Percentiles rank a stretch among this genome's conserved stretches.
Evolutionary conservation across 257 asterid species (phyloP).

Genomic region (Leonotis leonurus): DNA sequence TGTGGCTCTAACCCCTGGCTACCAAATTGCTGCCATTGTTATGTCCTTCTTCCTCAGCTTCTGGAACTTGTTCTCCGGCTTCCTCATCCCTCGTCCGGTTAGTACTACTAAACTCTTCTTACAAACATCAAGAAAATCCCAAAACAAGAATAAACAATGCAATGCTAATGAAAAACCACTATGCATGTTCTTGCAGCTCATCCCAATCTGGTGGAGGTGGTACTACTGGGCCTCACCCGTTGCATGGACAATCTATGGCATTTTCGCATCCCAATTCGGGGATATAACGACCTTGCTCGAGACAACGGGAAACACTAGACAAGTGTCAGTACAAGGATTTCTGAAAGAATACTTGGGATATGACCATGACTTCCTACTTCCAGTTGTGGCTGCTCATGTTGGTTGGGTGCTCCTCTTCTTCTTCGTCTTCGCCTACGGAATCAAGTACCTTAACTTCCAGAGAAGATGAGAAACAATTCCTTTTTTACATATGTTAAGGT

Average conservation of each 20-base stretch:
- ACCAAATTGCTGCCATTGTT: slow-evolving; percentile 71
- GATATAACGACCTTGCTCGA: slow-evolving; percentile 30
- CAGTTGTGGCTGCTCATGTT: slow-evolving; percentile 59
- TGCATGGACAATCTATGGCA: slow-evolving; percentile 71
- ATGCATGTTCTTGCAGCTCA: slow-evolving; percentile 36
- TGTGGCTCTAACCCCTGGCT: slow-evolving; percentile 75
- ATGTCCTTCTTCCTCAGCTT: slow-evolving; percentile 81
- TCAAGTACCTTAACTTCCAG: slow-evolving; percentile 80
- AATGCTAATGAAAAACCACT: not conserved
- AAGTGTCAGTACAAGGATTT: slow-evolving; percentile 27
- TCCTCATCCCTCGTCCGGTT: slow-evolving; percentile 78
- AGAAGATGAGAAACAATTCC: slow-evolving; percentile 27
- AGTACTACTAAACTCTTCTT: slow-evolving; percentile 4
- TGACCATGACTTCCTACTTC: slow-evolving; percentile 54
- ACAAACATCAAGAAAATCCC: not conserved
- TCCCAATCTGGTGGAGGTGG: slow-evolving; percentile 92
- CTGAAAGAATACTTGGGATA: slow-evolving; percentile 47
- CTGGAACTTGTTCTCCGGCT: slow-evolving; percentile 91
- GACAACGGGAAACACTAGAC: slow-evolving; percentile 17
- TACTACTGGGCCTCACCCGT: slow-evolving; percentile 90
- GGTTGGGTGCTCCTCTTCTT: slow-evolving; percentile 84
- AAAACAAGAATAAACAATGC: not conserved
- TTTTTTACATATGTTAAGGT: not conserved
- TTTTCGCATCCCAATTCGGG: slow-evolving; percentile 56
- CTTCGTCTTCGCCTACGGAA: slow-evolving; percentile 73